Conservation (phyloP, 2,329 filamentous ascomycete species). For the Sporothrix pallida region DNA sequence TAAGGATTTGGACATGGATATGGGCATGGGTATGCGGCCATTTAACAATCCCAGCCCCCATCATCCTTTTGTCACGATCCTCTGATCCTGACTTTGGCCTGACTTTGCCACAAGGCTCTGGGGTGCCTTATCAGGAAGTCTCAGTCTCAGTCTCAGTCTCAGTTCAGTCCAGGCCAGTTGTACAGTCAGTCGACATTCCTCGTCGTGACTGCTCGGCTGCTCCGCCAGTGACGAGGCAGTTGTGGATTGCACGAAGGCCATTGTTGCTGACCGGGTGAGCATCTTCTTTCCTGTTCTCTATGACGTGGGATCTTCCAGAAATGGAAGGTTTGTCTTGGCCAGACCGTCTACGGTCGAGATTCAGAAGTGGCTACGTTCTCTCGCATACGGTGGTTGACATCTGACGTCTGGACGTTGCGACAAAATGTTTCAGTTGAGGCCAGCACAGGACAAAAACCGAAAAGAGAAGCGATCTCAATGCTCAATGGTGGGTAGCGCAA, state of each 20-base stretch:
- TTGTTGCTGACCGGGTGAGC: background rate
- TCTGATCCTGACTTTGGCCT: background rate
- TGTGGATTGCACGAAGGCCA: background rate
- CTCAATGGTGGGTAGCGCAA: background rate
- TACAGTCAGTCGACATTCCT: background rate
- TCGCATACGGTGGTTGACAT: background rate
- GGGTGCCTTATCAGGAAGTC: no score
- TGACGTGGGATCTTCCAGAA: background rate
- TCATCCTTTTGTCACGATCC: no score
- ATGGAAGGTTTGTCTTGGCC: background rate
- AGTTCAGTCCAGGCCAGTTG: no score
- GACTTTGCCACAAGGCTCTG: background rate
- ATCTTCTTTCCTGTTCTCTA: background rate
- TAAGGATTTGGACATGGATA: background rate
- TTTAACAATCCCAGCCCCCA: no score
- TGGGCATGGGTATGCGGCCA: background rate
- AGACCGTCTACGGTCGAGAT: background rate
- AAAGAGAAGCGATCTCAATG: background rate
- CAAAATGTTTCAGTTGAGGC: background rate
- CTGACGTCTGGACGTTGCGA: background rate
- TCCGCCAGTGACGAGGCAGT: constrained; percentile 9
- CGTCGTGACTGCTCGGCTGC: background rate
- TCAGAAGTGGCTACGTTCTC: background rate
- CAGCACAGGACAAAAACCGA: background rate
- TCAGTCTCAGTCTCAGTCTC: constrained; percentile 3